Base-by-base conservation (phyloP, 306 rosid species). In the Begonia masoniana region DNA sequence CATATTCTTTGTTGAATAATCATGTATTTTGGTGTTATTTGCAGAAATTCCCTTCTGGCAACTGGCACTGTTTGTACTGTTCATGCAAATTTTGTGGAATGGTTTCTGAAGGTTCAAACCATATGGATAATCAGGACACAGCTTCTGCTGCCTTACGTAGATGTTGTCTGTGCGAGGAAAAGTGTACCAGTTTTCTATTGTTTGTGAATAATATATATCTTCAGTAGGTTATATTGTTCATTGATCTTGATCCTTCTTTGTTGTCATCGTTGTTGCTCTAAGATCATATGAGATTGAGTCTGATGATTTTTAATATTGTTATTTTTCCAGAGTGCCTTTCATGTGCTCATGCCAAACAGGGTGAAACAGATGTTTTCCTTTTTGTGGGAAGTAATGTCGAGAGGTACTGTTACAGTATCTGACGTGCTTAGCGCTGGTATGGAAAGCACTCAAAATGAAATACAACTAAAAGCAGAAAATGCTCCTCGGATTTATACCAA, bases 41-140 rank as follows among this genome's bases (percentile, higher is more conserved):
- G 77, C 96, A 91, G 96, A 83, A 83, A 54, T 83, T 85, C 65
- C 94, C 99, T 60, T 75, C 83, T 46, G 99, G 96, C 61, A 82
- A 79, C 58, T 86, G 99, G 99, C 83, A 77, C 72, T 91, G 99
- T 69, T 60, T 81, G 59, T 91, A 81, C 62, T 91, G 96, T 57
- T 77, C 92, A 63, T 86, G 99, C 92, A 91, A 83, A 74, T 78
- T 76, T 68, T 91, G 99, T 73, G 84, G 94, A 55, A 60, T 52
- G 62, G 79, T 74, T 62, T 63, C 60, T 19, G 66, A 59, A 36
- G 65, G 69, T 56, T 64, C 72, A 55, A 36, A 66, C 36, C 70
- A 64, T 64, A 67, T 57, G 51, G 74, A 23, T 17, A 0, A 15
- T 57, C 79, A 64, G 47, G 68, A 71, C 56, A 48, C 70, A 52